These are phyloP conservation scores for Pseudogymnoascus sp. DNA, from an alignment of 2,329 filamentous ascomycete species.

Conservation along the genomic window DNA sequence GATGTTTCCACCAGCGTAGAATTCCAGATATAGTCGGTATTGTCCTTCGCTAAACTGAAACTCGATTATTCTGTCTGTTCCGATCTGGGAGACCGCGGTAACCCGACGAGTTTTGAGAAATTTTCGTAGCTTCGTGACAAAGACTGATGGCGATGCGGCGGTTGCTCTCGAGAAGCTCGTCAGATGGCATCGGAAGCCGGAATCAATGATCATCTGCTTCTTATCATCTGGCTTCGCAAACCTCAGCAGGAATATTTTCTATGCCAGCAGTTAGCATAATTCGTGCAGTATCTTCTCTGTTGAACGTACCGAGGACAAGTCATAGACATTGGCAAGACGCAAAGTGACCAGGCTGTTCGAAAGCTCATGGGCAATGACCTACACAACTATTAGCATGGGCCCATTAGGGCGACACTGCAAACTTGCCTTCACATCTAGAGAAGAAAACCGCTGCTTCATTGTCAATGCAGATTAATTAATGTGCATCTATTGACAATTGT, in stretches of 20 bases:
- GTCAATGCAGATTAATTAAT: conserved; percentile 11
- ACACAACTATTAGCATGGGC: background rate
- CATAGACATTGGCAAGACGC: conserved; percentile 88
- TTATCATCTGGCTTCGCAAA: conserved; percentile 84
- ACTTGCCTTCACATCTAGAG: conserved; percentile 62
- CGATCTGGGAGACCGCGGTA: conserved; percentile 73
- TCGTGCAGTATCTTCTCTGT: background rate
- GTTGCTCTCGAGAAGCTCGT: conserved; percentile 86
- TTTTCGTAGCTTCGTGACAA: conserved; percentile 79
- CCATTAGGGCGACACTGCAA: background rate
- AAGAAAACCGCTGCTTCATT: conserved; percentile 76
- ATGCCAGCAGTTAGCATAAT: conserved; percentile 14
- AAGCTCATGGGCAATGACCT: conserved; percentile 94
- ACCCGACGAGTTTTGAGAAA: conserved; percentile 78
- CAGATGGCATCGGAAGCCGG: conserved; percentile 90
- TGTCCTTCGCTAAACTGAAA: conserved; percentile 86
- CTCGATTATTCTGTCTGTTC: conserved; percentile 88
- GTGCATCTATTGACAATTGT: conserved; percentile 5
- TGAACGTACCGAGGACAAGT: conserved; percentile 64
- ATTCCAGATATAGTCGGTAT: conserved; percentile 84
- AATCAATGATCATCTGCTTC: conserved; percentile 86
- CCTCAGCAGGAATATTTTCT: conserved; percentile 89
- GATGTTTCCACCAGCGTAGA: conserved; percentile 93
- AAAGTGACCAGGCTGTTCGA: conserved; percentile 65
- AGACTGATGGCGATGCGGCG: conserved; percentile 72